These are phyloP conservation scores for Pichia sorboxylosa DNA, from an alignment of 1,139 yeast species.

Conservation along the genomic window DNA sequence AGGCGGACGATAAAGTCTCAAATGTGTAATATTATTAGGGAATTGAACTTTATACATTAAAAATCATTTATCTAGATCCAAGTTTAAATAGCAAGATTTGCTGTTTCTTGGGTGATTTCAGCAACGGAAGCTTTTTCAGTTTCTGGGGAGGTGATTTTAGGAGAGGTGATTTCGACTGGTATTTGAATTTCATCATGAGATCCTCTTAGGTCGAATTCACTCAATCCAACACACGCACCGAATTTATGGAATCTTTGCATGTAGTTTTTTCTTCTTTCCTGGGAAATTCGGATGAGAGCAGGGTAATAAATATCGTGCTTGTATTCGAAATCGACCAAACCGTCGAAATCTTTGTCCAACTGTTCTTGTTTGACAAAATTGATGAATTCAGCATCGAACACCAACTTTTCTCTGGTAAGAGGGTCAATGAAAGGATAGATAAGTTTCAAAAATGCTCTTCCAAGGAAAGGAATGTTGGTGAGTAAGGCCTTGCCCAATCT, in stretches of 20 bases:
- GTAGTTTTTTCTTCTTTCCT: slow-evolving; percentile 30
- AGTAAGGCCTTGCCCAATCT: slow-evolving; percentile 82
- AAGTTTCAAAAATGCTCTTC: slow-evolving; percentile 77
- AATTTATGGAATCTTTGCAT: slow-evolving; percentile 35
- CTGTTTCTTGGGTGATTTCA: no score
- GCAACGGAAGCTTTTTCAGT: no score
- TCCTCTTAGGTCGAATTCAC: slow-evolving; percentile 70
- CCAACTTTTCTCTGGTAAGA: slow-evolving; percentile 80
- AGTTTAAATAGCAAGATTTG: no score
- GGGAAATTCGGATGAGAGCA: slow-evolving; percentile 34
- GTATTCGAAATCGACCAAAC: slow-evolving; percentile 61
- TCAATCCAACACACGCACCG: slow-evolving; percentile 42
- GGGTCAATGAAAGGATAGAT: slow-evolving; percentile 95
- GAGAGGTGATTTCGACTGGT: slow-evolving; percentile 24
- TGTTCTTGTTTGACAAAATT: slow-evolving; percentile 73
- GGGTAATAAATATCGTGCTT: slow-evolving; percentile 42
- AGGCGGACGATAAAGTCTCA: no score
- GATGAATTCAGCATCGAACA: slow-evolving; percentile 78
- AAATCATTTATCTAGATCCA: no score
- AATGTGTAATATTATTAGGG: no score
- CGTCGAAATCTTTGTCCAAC: slow-evolving; percentile 76
- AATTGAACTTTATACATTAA: no score
- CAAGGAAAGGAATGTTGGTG: slow-evolving; percentile 88
- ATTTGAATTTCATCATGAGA: slow-evolving; percentile 32
- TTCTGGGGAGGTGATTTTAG: background rate